Conservation (phyloP, 163 green algal genomes). For the Prototheca stagnorum region DNA sequence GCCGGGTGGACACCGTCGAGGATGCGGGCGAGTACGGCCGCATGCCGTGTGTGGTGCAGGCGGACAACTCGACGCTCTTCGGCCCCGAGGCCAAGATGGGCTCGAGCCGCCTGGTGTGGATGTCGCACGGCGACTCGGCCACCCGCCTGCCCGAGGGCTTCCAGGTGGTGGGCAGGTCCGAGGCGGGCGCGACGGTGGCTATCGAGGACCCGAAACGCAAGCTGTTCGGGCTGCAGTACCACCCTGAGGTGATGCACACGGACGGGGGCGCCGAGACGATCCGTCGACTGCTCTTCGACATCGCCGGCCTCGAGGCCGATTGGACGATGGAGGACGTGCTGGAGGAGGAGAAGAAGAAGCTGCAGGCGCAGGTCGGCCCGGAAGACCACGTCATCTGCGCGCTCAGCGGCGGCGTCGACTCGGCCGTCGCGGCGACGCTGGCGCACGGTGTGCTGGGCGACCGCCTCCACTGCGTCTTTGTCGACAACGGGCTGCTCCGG, state of each 20-base stretch:
- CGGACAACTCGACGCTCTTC: conserved; percentile 41
- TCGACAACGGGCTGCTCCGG: conserved; percentile 94
- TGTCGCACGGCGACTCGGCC: conserved; percentile 93
- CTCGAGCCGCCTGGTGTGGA: conserved; percentile 75
- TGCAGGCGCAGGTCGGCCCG: conserved; percentile 47
- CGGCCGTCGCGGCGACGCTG: conserved; percentile 89
- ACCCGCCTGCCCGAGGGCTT: conserved; percentile 79
- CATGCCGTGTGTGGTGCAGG: conserved; percentile 59
- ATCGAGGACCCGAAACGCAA: conserved; percentile 60
- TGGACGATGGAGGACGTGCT: conserved; percentile 95
- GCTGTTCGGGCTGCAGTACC: conserved; percentile 93
- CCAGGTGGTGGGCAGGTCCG: conserved; percentile 48
- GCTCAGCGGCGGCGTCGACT: conserved; percentile 94
- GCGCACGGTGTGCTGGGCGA: conserved; percentile 82
- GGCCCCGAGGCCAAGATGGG: conserved; percentile 11
- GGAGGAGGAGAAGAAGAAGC: conserved; percentile 73
- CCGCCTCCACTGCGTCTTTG: conserved; percentile 96
- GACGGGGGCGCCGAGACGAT: conserved; percentile 65
- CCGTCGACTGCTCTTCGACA: conserved; percentile 71
- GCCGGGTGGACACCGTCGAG: conserved; percentile 47
- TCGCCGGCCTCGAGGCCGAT: conserved; percentile 51
- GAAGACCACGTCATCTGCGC: conserved; percentile 91
- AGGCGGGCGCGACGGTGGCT: conserved; percentile 77
- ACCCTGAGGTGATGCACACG: conserved; percentile 90
- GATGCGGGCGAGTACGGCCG: conserved; percentile 81